phyloP scores from a whole-genome alignment of 2,329 filamentous ascomycete genomes.

The Coleophoma crateriformis region DNA sequence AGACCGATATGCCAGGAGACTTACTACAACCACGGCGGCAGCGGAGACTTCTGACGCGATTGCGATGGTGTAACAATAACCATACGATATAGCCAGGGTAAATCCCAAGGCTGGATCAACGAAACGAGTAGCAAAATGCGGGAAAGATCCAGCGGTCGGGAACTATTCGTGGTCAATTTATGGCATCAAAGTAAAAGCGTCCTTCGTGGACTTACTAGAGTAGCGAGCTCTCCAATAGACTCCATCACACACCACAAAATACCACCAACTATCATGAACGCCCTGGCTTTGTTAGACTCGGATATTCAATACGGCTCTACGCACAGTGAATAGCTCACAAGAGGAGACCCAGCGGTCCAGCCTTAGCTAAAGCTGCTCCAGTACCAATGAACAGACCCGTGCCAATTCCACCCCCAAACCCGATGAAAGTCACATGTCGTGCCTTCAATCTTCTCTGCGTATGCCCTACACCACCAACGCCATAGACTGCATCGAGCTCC shows the following conservation, averaged over 20 bases:
- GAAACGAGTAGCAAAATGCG: constrained; percentile 27
- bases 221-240: constrained; percentile 27
- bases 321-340: constrained; percentile 17
- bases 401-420: constrained; percentile 31
- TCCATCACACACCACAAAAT: constrained; percentile 29
- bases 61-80: constrained; percentile 22
- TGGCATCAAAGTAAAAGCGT: too few species aligned
- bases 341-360: constrained; percentile 41
- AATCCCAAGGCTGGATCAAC: constrained; percentile 30
- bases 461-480: constrained; percentile 7
- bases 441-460: constrained; percentile 5
- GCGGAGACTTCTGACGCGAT: constrained; percentile 11
- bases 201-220: constrained; percentile 9
- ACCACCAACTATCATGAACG: constrained; percentile 33
- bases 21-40: background rate
- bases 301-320: background rate
- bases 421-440: constrained; percentile 9
- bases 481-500: constrained; percentile 5
- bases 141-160: constrained; percentile 28
- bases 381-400: constrained; percentile 48
- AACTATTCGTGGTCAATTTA: constrained; percentile 12
- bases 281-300: constrained; percentile 9
- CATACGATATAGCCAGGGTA: constrained; percentile 26
- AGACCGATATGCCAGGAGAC: background rate
- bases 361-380: constrained; percentile 38